Evolutionary conservation across 441 rosid species (phyloP).

Genomic region (Pelargonium myrrhifolium): DNA sequence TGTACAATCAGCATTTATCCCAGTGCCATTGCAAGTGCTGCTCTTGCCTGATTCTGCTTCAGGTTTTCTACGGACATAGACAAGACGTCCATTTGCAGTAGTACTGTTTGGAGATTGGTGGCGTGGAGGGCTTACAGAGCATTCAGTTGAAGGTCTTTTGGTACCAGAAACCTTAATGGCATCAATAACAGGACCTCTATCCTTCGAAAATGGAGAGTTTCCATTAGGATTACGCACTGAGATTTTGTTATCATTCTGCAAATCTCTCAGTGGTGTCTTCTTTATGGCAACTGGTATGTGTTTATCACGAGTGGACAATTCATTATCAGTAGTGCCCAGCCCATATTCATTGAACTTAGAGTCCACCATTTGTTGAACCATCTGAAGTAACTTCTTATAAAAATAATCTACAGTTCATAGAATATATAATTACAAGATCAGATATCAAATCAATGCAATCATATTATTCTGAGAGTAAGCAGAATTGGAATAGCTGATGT

Average conservation of each 20-base stretch:
- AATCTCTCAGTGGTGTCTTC: constrained; percentile 53
- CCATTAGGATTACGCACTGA: constrained; percentile 27
- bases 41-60: constrained; percentile 52
- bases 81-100: constrained; percentile 53
- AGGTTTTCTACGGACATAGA: constrained; percentile 74
- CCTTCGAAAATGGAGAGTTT: constrained; percentile 35
- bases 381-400: constrained; percentile 24
- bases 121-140: constrained; percentile 26
- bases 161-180: constrained; percentile 39
- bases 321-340: constrained; percentile 31
- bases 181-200: constrained; percentile 29
- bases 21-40: constrained; percentile 22
- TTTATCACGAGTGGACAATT: constrained; percentile 30
- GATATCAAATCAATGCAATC: background rate
- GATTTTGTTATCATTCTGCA: constrained; percentile 51
- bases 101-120: constrained; percentile 33
- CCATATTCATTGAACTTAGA: constrained; percentile 35
- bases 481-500: background rate
- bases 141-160: constrained; percentile 41
- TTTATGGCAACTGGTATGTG: constrained; percentile 33
- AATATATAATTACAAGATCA: background rate
- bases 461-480: background rate
- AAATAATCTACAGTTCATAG: background rate
- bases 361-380: constrained; percentile 48
- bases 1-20: constrained; percentile 19